A percentile compares a stretch with the other conserved stretches of the same genome.
phyloP scores from a whole-genome alignment of 2,329 filamentous ascomycete genomes.

The Calonectria honghensis region DNA sequence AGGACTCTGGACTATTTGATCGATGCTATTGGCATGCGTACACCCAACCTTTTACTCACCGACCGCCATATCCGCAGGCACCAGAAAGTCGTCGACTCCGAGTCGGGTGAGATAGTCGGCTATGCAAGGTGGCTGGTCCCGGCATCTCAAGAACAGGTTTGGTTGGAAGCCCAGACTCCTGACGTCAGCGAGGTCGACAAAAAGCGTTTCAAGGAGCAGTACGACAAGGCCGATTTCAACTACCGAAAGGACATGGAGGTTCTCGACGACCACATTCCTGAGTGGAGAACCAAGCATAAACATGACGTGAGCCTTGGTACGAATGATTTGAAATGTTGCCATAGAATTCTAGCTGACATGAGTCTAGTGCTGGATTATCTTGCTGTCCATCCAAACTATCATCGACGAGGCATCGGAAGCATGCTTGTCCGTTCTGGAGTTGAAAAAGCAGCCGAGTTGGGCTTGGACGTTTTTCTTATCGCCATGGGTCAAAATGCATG shows the following conservation, averaged over 20 bases:
- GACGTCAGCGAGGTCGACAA: constrained; percentile 35
- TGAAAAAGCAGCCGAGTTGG: constrained; percentile 42
- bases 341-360: not conserved
- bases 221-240: constrained; percentile 28
- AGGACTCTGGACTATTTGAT: constrained; percentile 42
- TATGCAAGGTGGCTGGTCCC: constrained; percentile 49
- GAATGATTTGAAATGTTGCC: not conserved
- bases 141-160: constrained; percentile 29
- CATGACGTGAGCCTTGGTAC: constrained; percentile 41
- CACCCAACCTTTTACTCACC: constrained; percentile 45
- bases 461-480: constrained; percentile 44
- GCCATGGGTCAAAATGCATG: constrained; percentile 46
- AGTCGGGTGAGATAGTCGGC: constrained; percentile 49
- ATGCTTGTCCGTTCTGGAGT: constrained; percentile 51
- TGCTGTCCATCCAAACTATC: constrained; percentile 48
- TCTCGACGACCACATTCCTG: constrained; percentile 39
- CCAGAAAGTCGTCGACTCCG: constrained; percentile 44
- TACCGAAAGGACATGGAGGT: constrained; percentile 29
- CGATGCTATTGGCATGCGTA: constrained; percentile 38
- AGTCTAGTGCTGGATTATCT: constrained; percentile 49
- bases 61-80: constrained; percentile 46
- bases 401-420: constrained; percentile 46
- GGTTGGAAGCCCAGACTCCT: constrained; percentile 44
- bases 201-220: constrained; percentile 5
- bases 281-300: constrained; percentile 40